phyloP scores from a whole-genome alignment of 108 stramenopile species.

The Aurantiochytrium sp. region DNA sequence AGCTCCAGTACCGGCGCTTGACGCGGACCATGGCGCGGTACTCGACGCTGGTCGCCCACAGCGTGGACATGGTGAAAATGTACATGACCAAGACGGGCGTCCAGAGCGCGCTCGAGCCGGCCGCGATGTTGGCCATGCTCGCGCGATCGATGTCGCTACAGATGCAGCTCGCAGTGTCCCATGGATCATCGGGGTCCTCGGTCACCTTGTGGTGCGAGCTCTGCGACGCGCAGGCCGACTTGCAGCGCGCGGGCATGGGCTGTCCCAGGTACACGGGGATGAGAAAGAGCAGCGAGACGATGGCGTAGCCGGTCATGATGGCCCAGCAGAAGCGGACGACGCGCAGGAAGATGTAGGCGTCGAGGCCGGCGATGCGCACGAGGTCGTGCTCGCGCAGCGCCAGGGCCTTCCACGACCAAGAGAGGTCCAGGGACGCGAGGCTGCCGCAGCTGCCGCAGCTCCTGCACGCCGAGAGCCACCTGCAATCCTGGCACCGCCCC shows the following conservation, averaged over 20 bases:
- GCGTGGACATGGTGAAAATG: not conserved
- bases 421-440: not conserved
- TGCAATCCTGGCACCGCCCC: not conserved
- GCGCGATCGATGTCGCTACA: constrained; percentile 18
- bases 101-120: not conserved
- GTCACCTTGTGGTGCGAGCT: not conserved
- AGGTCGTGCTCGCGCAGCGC: constrained; percentile 5
- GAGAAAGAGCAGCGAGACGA: not conserved
- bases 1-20: not conserved
- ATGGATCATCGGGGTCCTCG: not conserved
- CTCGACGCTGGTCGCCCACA: not conserved
- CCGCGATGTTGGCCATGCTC: constrained; percentile 27
- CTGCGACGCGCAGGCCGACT: not conserved
- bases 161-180: constrained; percentile 1
- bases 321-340: constrained; percentile 26
- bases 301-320: not conserved
- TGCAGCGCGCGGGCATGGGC: not conserved
- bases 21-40: not conserved
- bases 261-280: not conserved
- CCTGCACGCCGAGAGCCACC: not conserved
- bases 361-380: not conserved
- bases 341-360: constrained; percentile 12
- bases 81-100: not conserved
- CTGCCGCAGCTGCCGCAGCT: not conserved
- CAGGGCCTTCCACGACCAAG: constrained; percentile 22